Evolutionary conservation across 345 rosid genomes (phyloP), one percentile per base, ranked within the genome.

Genomic region (Anacardium occidentale): DNA sequence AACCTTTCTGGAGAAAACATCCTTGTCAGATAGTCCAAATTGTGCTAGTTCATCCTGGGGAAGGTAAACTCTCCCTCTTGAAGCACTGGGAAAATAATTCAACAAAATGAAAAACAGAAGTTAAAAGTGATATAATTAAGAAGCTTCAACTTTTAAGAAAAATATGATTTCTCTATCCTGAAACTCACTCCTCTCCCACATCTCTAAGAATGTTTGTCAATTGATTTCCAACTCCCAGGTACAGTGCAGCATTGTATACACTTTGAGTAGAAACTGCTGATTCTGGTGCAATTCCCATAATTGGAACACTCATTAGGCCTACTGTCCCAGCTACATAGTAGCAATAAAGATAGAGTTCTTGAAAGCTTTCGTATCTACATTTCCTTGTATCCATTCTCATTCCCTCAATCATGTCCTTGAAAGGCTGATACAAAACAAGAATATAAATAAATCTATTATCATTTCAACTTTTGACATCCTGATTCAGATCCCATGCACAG

Each of bases 151-250:
- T 21, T n/a, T 24, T 15, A 25, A 57, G 62, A 37, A 12, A n/a
- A 40, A 1, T 50, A 15, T 50, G 18, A 7, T 13, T 50, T 50
- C 7, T 42, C 17, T 9, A 18, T 26, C 1, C 5, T 15, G 70
- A 34, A 20, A 59, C 91, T 77, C 75, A 89, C 88, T 89, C 91
- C 51, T 89, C 91, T 29, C 86, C 84, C 3, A 84, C 89, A 42
- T 89, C 94, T 74, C 91, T 78, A 15, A 89, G 88, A 45, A 89
- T 80, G 82, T 85, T 87, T 8, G 88, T 87, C 25, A 89, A 83
- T 60, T 85, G 90, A 77, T 87, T 89, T 51, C 86, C 91, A 9
- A 83, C 83, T 0, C 94, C 91, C 79, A 87, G 73, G 55, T 74
- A 68, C 24, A 89, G 76, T 7, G 91, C 90, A 21, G 83, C 68